These are phyloP conservation scores for Gastrolobium villosum DNA, from an alignment of 306 rosid genomes.

Conservation along the genomic window DNA sequence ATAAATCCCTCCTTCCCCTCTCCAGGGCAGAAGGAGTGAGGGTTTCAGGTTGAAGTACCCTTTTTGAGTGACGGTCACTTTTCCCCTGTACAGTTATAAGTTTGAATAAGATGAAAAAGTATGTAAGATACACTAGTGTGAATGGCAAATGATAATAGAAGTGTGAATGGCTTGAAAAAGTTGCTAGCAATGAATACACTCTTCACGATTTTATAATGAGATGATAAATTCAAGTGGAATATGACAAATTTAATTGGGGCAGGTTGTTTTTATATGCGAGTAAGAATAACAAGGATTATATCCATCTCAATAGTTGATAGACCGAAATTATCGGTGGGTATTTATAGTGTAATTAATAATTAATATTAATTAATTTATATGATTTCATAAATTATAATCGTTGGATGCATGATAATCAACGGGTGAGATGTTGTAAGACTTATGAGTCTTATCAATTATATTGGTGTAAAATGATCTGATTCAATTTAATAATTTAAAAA, in stretches of 20 bases:
- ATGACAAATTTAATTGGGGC: background rate
- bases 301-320: too few relatives aligned
- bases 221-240: background rate
- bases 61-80: conserved; percentile 42
- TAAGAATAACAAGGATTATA: too few relatives aligned
- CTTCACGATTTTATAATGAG: background rate
- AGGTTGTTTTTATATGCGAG: too few relatives aligned
- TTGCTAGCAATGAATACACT: too few relatives aligned
- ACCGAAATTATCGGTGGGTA: too few relatives aligned
- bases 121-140: conserved; percentile 8
- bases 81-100: conserved; percentile 44
- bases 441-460: too few relatives aligned
- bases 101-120: conserved; percentile 43
- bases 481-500: background rate
- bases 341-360: too few relatives aligned
- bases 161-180: background rate
- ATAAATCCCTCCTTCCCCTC: background rate
- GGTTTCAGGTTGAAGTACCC: conserved; percentile 15
- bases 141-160: conserved; percentile 2
- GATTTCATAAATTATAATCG: too few relatives aligned
- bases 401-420: too few relatives aligned
- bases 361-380: too few relatives aligned
- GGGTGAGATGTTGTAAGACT: too few relatives aligned
- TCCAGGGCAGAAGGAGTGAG: background rate
- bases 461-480: too few relatives aligned